phyloP scores from a whole-genome alignment of 176 grass and related monocot genomes.

The Triticum urartu region DNA sequence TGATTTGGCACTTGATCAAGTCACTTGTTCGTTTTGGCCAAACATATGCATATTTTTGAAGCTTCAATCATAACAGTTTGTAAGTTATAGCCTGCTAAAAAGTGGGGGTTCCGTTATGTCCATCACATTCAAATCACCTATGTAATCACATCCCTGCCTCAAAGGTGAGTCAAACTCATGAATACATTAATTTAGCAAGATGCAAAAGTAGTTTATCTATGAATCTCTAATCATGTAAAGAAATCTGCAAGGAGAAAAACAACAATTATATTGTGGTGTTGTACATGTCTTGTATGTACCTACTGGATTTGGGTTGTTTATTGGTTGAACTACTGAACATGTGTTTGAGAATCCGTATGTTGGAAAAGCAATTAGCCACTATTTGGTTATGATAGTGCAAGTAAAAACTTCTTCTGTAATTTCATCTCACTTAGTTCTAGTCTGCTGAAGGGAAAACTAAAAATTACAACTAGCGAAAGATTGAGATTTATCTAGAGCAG shows the following conservation, averaged over 20 bases:
- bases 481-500: neutral
- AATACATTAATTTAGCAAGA: constrained; percentile 1
- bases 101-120: neutral
- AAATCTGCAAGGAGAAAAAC: neutral
- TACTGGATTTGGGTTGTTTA: neutral
- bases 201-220: neutral
- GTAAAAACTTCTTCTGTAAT: neutral
- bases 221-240: neutral
- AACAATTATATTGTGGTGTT: neutral
- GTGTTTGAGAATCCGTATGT: neutral
- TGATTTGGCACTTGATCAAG: neutral
- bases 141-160: neutral
- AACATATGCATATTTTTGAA: neutral
- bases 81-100: neutral
- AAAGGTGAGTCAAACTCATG: neutral
- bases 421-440: constrained; percentile 4
- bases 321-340: neutral
- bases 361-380: neutral
- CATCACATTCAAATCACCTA: neutral
- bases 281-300: neutral
- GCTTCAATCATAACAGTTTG: neutral
- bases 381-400: neutral
- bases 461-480: neutral
- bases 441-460: neutral
- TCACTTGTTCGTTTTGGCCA: neutral